Evolutionary conservation across 352 stramenopile species (phyloP).

Genomic region (Pythium rhizo-oryzae): DNA sequence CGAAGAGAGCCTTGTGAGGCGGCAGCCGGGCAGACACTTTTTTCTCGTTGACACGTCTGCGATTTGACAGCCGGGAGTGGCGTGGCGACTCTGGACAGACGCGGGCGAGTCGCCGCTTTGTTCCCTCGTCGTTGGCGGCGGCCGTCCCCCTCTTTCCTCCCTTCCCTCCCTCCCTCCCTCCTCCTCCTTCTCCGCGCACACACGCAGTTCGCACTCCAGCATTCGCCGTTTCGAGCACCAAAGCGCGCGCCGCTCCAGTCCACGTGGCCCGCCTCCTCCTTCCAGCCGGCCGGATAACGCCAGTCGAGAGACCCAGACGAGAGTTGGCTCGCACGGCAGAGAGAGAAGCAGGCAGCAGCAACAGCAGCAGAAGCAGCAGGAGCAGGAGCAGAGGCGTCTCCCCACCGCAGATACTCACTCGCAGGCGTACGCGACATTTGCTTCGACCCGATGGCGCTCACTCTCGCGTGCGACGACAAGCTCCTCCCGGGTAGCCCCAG

Average conservation of each 20-base stretch:
- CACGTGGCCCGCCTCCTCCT: neutral
- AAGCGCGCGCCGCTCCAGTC: neutral
- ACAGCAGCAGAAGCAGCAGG: no score
- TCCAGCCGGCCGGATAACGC: neutral
- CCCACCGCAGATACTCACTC: neutral
- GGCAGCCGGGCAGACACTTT: neutral
- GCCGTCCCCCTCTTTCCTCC: neutral
- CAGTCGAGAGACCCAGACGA: slow-evolving; percentile 2
- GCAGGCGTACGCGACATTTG: neutral
- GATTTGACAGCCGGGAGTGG: slow-evolving; percentile 12
- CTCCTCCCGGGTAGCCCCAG: neutral
- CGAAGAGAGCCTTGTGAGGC: neutral
- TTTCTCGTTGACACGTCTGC: slow-evolving; percentile 14
- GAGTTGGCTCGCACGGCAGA: neutral
- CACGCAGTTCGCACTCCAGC: neutral
- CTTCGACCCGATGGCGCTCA: slow-evolving; percentile 2
- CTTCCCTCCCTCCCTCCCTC: neutral
- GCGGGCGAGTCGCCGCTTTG: no score
- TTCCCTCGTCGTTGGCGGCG: no score
- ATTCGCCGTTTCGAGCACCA: slow-evolving; percentile 7
- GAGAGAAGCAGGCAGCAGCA: neutral
- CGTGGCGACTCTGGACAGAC: neutral
- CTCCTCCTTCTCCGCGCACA: neutral
- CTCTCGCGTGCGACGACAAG: slow-evolving; percentile 13
- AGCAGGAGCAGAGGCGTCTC: neutral